Evolutionary conservation across 768 basidiomycete species (phyloP), one percentile per base, ranked within the genome.

Genomic region (Tulasnella sp.): DNA sequence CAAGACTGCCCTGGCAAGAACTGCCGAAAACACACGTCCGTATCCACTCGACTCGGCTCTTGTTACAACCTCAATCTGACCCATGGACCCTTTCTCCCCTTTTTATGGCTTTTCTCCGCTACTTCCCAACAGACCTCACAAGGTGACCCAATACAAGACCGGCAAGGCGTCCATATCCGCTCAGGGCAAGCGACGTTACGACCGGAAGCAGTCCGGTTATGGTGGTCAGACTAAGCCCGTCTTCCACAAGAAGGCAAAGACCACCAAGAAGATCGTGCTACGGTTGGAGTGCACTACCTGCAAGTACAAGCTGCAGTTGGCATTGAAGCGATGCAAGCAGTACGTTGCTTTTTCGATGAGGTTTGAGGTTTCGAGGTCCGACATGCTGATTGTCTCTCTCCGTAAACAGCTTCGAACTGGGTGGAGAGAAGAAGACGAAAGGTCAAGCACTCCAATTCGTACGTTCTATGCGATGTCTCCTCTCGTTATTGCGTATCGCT

Each of bases 191-290:
- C 94, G 98, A 84, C 96, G 98, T 89, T 99, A 99, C 88, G 98
- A 99, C 89, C 93, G 97, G 85, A 97, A 98, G 91, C 96, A 94
- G 87, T 93, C 93, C 82, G 94, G 97, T 88, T 99, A 98, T 88
- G 97, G 97, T 93, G 97, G 97, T 88, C 97, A 99, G 90, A 99
- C 97, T 80, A 99, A 99, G 89, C 97, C 97, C 81, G 97, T 99
- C 88, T 99, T 99, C 93, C 98, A 99, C 94, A 99, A 99, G 91
- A 99, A 98, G 93, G 96, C 96, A 80, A 97, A 97, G 90, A 97
- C 96, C 81, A 99, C 97, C 82, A 99, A 99, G 93, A 99, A 99
- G 90, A 96, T 99, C 83, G 98, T 99, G 79, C 89, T 99, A 82
- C 92, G 97, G 86, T 88, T 99, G 84, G 98, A 99, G 87, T 99